These are phyloP conservation scores for Pulchroboletus neoregius DNA, from an alignment of 1,284 basidiomycete species.

Conservation along the genomic window DNA sequence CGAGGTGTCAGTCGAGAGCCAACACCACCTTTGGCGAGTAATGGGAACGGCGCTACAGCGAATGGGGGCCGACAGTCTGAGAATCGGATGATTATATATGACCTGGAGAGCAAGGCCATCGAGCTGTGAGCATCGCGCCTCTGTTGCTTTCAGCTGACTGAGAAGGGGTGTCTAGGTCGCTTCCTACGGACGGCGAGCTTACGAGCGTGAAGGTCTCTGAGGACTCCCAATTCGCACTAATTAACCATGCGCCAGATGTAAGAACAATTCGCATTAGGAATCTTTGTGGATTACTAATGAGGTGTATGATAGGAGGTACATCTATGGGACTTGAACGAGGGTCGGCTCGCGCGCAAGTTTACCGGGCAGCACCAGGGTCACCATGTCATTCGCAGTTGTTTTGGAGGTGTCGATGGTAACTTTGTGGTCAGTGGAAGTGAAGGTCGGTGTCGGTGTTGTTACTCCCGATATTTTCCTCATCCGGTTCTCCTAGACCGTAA, in stretches of 20 bases:
- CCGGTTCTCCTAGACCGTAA: constrained; percentile 62
- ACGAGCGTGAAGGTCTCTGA: constrained; percentile 86
- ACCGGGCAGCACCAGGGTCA: constrained; percentile 77
- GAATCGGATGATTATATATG: constrained; percentile 72
- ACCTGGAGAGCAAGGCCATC: constrained; percentile 59
- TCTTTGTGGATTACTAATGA: constrained; percentile 10
- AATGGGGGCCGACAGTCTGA: constrained; percentile 43
- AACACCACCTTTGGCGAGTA: constrained; percentile 35
- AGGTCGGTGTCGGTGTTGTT: constrained; percentile 49
- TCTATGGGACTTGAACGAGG: constrained; percentile 75
- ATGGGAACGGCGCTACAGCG: constrained; percentile 36
- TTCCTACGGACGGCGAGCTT: constrained; percentile 70
- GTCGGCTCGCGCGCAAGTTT: constrained; percentile 72
- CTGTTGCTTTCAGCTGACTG: constrained; percentile 13
- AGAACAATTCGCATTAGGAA: constrained; percentile 34
- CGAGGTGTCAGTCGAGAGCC: constrained; percentile 35
- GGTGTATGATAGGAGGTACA: constrained; percentile 69
- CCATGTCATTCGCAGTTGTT: constrained; percentile 88
- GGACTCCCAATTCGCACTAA: constrained; percentile 83
- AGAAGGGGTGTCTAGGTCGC: constrained; percentile 44
- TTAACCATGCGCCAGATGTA: constrained; percentile 85
- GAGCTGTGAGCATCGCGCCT: constrained; percentile 51
- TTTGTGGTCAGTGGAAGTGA: constrained; percentile 95
- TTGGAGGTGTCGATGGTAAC: constrained; percentile 87
- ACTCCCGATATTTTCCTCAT: constrained; percentile 7